phyloP scores from a whole-genome alignment of 257 asterid genomes.

The Rhazya stricta region DNA sequence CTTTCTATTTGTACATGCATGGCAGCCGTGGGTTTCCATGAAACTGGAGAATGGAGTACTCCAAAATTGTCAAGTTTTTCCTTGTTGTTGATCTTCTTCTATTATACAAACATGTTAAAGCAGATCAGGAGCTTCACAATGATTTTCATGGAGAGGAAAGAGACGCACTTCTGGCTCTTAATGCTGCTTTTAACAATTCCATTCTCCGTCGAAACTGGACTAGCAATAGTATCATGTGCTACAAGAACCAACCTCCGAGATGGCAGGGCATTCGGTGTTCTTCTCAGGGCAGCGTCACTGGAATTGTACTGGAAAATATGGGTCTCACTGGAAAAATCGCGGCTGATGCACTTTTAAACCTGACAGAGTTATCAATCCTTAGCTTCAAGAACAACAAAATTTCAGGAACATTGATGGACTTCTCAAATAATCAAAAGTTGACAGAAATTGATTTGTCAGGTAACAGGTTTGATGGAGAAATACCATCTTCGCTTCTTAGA shows the following conservation, averaged over 20 bases:
- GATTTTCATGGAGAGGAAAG: slow-evolving; percentile 59
- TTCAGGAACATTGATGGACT: slow-evolving; percentile 48
- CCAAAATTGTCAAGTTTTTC: slow-evolving; percentile 23
- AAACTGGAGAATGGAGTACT: slow-evolving; percentile 26
- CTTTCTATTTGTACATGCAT: slow-evolving; percentile 3
- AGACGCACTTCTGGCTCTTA: slow-evolving; percentile 44
- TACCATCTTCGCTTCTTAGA: slow-evolving; percentile 39
- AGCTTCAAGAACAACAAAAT: slow-evolving; percentile 57
- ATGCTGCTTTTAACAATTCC: slow-evolving; percentile 30
- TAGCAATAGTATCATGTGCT: slow-evolving; percentile 53
- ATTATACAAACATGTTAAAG: slow-evolving; percentile 7
- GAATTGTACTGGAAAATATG: slow-evolving; percentile 43
- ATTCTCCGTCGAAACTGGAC: slow-evolving; percentile 50
- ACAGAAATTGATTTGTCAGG: slow-evolving; percentile 43
- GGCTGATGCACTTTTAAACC: slow-evolving; percentile 37
- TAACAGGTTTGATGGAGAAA: slow-evolving; percentile 44
- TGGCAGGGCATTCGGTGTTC: slow-evolving; percentile 59
- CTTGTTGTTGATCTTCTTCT: slow-evolving; percentile 27
- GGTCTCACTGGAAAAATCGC: slow-evolving; percentile 43
- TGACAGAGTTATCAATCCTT: slow-evolving; percentile 41
- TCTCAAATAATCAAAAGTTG: slow-evolving; percentile 38
- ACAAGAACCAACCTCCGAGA: slow-evolving; percentile 37
- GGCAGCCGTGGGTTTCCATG: neutral
- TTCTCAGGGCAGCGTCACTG: slow-evolving; percentile 49
- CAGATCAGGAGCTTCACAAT: slow-evolving; percentile 14